Evolutionary conservation across 345 rosid genomes (phyloP).

Genomic region (Lumnitzera littorea): DNA sequence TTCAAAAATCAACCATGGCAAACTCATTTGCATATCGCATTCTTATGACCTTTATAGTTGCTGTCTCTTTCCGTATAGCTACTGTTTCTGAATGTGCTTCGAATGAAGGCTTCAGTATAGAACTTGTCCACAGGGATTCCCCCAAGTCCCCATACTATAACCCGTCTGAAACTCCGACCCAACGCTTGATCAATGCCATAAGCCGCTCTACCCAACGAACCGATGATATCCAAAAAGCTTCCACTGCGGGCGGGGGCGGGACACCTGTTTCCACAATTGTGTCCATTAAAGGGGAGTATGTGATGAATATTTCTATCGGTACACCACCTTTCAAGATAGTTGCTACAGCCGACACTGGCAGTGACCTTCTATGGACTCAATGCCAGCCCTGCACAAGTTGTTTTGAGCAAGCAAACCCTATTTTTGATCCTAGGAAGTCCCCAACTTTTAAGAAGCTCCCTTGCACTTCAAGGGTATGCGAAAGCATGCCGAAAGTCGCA

Average conservation of each 20-base stretch:
- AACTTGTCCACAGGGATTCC: slow-evolving; percentile 1
- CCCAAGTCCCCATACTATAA: slow-evolving; percentile 3
- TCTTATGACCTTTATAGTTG: too few relatives aligned
- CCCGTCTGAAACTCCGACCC: neutral
- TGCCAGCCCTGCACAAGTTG: slow-evolving; percentile 27
- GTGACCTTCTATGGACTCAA: slow-evolving; percentile 33
- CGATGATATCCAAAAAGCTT: neutral
- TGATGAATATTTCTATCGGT: slow-evolving; percentile 26
- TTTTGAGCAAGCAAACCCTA: slow-evolving; percentile 14
- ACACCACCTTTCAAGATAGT: slow-evolving; percentile 9
- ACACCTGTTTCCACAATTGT: neutral
- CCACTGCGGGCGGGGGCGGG: neutral
- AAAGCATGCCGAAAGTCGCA: neutral
- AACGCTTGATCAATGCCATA: neutral
- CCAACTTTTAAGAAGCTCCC: slow-evolving; percentile 7
- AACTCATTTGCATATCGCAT: too few relatives aligned
- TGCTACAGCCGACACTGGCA: slow-evolving; percentile 28
- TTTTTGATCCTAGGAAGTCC: slow-evolving; percentile 15
- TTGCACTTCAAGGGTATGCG: slow-evolving; percentile 9
- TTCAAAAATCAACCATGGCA: too few relatives aligned
- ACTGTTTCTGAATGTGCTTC: neutral
- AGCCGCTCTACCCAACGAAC: neutral
- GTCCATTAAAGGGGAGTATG: slow-evolving; percentile 6
- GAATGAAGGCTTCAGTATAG: slow-evolving; percentile 1
- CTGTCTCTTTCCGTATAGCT: too few relatives aligned